These are phyloP conservation scores for Calonectria naviculata DNA, from an alignment of 2,329 filamentous ascomycete species.

Conservation along the genomic window DNA sequence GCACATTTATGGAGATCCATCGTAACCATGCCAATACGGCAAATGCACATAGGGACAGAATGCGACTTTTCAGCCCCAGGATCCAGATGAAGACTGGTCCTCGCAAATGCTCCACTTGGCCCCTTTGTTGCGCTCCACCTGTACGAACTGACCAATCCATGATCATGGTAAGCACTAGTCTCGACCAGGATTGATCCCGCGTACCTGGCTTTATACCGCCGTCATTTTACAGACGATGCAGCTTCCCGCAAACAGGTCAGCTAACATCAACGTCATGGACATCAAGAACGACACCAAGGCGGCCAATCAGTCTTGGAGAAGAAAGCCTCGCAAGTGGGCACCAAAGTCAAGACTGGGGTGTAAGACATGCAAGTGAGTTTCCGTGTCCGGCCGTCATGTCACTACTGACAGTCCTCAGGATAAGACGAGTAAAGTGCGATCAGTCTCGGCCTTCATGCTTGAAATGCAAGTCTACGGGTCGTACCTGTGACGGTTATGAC, in stretches of 20 bases:
- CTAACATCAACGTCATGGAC: slow-evolving; percentile 10
- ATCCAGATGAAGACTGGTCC: too few relatives aligned
- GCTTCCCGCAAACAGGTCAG: background rate
- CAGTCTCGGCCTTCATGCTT: slow-evolving; percentile 45
- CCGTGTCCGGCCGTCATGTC: background rate
- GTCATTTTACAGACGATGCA: too few relatives aligned
- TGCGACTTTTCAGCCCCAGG: too few relatives aligned
- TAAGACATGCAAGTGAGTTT: slow-evolving; percentile 54
- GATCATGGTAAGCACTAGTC: background rate
- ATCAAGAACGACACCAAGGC: slow-evolving; percentile 25
- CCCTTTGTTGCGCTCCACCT: background rate
- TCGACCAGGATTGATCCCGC: background rate
- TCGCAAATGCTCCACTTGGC: too few relatives aligned
- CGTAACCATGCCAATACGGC: too few relatives aligned
- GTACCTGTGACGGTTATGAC: slow-evolving; percentile 50
- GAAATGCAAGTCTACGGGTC: slow-evolving; percentile 51
- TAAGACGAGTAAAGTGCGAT: slow-evolving; percentile 52
- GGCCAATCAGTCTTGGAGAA: slow-evolving; percentile 49
- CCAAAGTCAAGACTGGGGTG: slow-evolving; percentile 52
- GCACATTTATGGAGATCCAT: too few relatives aligned
- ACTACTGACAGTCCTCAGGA: slow-evolving; percentile 36
- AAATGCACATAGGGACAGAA: too few relatives aligned
- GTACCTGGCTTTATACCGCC: too few relatives aligned
- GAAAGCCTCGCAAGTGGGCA: slow-evolving; percentile 49
- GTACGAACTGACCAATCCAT: slow-evolving; percentile 35